A percentile compares a stretch with the other conserved stretches of the same genome.
Conservation (phyloP, 495 filamentous ascomycete genomes). For the Penicillium tannophilum region DNA sequence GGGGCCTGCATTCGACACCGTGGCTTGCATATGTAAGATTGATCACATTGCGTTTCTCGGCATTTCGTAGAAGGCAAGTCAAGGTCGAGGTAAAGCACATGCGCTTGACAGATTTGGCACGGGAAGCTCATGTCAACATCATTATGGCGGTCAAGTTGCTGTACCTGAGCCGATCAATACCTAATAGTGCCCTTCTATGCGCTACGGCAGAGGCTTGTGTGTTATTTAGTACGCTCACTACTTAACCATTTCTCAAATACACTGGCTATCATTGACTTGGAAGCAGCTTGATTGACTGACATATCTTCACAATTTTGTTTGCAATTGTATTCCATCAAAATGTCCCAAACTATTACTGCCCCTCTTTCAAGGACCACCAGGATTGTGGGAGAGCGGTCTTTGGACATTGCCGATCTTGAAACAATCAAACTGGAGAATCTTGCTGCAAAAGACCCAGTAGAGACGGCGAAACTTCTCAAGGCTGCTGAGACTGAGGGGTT, state of each 20-base stretch:
- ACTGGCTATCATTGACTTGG: background rate
- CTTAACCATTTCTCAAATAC: background rate
- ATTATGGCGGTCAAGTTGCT: too few relatives aligned
- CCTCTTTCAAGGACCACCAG: constrained; percentile 12
- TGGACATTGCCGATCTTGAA: constrained; percentile 20
- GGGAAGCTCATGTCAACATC: too few relatives aligned
- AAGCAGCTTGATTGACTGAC: too few relatives aligned
- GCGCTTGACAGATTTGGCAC: too few relatives aligned
- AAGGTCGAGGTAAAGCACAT: too few relatives aligned
- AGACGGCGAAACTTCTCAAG: constrained; percentile 22
- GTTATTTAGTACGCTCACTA: background rate
- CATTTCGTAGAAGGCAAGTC: too few relatives aligned
- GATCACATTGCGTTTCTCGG: too few relatives aligned
- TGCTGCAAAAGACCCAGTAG: constrained; percentile 16
- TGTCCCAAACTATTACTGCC: constrained; percentile 12
- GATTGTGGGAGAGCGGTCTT: constrained; percentile 15
- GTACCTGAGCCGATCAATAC: background rate
- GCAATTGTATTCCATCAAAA: background rate
- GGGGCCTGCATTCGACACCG: too few relatives aligned
- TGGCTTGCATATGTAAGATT: too few relatives aligned
- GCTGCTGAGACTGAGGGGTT: constrained; percentile 22
- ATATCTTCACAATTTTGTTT: too few relatives aligned
- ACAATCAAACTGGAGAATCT: constrained; percentile 17
- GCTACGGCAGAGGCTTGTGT: background rate
- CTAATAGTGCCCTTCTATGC: background rate